Conservation (phyloP, 805 yeast species). For the Starmerella geochares region DNA sequence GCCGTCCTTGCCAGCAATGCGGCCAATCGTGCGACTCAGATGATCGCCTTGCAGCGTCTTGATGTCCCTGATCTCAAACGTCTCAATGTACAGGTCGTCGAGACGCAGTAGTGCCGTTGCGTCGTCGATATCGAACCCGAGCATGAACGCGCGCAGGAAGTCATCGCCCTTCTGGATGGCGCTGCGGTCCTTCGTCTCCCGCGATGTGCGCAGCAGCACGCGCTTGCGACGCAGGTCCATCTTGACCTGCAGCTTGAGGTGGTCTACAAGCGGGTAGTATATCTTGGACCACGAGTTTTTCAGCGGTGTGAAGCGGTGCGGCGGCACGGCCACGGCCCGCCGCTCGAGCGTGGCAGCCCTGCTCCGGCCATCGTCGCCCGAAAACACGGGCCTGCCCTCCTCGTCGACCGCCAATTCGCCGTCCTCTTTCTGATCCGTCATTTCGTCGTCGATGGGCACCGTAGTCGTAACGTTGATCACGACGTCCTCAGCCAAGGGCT, state of each 20-base stretch:
- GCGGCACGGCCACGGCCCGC: constrained; percentile 88
- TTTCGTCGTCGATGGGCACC: constrained; percentile 23
- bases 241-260: constrained; percentile 86
- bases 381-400: constrained; percentile 77
- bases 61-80: constrained; percentile 94
- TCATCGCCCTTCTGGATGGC: constrained; percentile 98
- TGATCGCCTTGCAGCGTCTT: constrained; percentile 94
- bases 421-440: constrained; percentile 24
- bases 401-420: constrained; percentile 55
- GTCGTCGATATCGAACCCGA: constrained; percentile 95
- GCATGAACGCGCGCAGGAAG: constrained; percentile 85
- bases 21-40: constrained; percentile 95
- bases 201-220: constrained; percentile 77
- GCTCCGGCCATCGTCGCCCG: constrained; percentile 56
- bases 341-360: constrained; percentile 68
- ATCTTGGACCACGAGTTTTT: constrained; percentile 85
- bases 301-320: constrained; percentile 92
- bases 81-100: constrained; percentile 93
- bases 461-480: constrained; percentile 40
- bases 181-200: constrained; percentile 77
- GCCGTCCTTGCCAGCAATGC: constrained; percentile 99
- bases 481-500: constrained; percentile 34
- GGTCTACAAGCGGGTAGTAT: constrained; percentile 92
- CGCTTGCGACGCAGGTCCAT: constrained; percentile 77
- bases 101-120: constrained; percentile 87